Conservation (phyloP, 2,329 filamentous ascomycete genomes). For the Claviceps capensis region DNA sequence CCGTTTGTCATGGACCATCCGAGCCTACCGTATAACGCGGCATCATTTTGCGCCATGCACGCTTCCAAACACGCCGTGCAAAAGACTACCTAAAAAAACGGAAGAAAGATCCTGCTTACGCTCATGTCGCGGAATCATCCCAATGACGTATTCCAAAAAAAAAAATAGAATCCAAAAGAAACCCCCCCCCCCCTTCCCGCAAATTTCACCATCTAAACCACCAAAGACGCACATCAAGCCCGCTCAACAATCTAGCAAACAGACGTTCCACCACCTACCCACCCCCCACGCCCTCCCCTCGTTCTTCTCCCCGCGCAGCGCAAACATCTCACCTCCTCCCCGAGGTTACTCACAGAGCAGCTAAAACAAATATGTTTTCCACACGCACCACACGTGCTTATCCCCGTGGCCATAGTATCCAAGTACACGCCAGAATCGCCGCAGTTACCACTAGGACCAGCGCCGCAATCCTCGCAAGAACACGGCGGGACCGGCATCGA, state of each 20-base stretch:
- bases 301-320: slow-evolving; percentile 31
- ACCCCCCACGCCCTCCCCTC: slow-evolving; percentile 6
- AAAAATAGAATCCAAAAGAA: too few relatives aligned
- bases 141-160: too few relatives aligned
- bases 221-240: background rate
- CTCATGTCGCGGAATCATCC: too few relatives aligned
- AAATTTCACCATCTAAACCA: background rate
- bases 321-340: slow-evolving; percentile 38
- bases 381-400: slow-evolving; percentile 33
- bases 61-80: too few relatives aligned
- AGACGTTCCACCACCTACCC: slow-evolving; percentile 9
- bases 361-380: slow-evolving; percentile 43
- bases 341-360: slow-evolving; percentile 45
- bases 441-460: slow-evolving; percentile 10
- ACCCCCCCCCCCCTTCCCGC: too few relatives aligned
- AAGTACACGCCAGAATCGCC: slow-evolving; percentile 24
- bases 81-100: too few relatives aligned
- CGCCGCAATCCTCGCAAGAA: slow-evolving; percentile 42
- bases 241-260: slow-evolving; percentile 9
- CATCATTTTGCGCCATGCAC: too few relatives aligned
- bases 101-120: too few relatives aligned
- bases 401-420: slow-evolving; percentile 15
- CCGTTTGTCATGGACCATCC: too few relatives aligned
- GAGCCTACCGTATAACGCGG: too few relatives aligned
- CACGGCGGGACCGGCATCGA: slow-evolving; percentile 11